Conservation (phyloP, 1,284 basidiomycete genomes). For the Stereum hirsutum region DNA sequence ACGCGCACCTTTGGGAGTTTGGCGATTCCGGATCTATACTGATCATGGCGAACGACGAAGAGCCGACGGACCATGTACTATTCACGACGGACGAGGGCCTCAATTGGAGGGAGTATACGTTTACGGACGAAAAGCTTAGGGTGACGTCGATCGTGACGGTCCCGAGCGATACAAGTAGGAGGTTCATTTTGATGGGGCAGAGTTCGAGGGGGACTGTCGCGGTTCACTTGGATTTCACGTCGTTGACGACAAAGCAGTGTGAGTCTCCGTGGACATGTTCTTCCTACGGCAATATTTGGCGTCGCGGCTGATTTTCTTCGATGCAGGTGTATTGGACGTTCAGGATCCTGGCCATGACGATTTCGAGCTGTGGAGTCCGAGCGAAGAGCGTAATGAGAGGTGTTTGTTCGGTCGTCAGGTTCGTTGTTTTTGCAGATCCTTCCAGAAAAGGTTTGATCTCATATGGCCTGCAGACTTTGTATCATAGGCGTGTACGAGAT, state of each 20-base stretch:
- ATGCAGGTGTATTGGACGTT: conserved; percentile 54
- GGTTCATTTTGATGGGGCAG: conserved; percentile 82
- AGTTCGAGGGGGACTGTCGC: conserved; percentile 52
- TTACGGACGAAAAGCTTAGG: conserved; percentile 67
- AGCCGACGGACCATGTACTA: conserved; percentile 81
- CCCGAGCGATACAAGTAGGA: conserved; percentile 83
- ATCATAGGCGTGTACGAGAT: conserved; percentile 79
- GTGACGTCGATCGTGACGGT: conserved; percentile 82
- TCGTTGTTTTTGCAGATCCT: conserved; percentile 7
- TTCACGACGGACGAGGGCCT: conserved; percentile 87
- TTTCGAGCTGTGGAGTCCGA: conserved; percentile 93
- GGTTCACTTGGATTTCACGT: conserved; percentile 86
- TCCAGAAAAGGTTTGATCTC: neutral
- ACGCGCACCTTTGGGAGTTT: conserved; percentile 96
- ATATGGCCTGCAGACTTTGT: conserved; percentile 52
- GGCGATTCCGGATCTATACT: conserved; percentile 95
- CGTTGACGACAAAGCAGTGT: conserved; percentile 73
- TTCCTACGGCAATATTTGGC: neutral
- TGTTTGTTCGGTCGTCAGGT: conserved; percentile 87
- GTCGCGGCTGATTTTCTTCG: conserved; percentile 1
- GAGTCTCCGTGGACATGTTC: too few relatives aligned
- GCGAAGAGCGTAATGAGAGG: conserved; percentile 66
- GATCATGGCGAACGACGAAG: conserved; percentile 92
- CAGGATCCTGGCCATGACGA: conserved; percentile 78
- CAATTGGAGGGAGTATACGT: conserved; percentile 84